These are phyloP conservation scores for Acer yangbiense DNA, from an alignment of 345 rosid species.

Conservation along the genomic window DNA sequence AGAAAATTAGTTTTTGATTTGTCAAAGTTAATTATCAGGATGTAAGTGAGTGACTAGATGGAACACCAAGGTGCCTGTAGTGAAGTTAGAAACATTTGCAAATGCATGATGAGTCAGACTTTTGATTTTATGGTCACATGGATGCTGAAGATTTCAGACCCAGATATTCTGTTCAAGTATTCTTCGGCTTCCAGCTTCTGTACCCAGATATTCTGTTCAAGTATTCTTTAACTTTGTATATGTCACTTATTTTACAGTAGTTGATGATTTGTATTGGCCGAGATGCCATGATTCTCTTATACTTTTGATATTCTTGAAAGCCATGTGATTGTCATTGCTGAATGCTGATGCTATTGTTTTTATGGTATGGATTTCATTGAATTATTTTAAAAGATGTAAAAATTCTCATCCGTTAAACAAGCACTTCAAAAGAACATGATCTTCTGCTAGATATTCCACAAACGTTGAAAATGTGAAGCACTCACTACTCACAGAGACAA, in stretches of 20 bases:
- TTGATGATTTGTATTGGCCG: not conserved
- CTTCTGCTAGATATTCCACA: too few species aligned
- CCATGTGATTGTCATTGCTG: not conserved
- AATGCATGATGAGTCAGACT: not conserved
- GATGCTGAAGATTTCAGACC: not conserved
- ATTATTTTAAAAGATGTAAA: not conserved
- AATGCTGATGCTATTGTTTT: not conserved
- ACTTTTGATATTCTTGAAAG: not conserved
- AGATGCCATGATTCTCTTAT: slow-evolving; percentile 1
- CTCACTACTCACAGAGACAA: too few species aligned
- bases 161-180: slow-evolving; percentile 2
- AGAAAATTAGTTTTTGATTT: slow-evolving; percentile 13
- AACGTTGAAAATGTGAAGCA: too few species aligned
- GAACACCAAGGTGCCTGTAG: not conserved
- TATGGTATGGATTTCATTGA: not conserved
- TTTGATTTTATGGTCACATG: not conserved
- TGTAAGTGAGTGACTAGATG: not conserved
- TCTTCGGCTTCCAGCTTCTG: not conserved
- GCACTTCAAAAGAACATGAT: not conserved
- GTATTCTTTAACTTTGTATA: not conserved
- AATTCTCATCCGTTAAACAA: not conserved
- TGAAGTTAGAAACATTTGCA: not conserved
- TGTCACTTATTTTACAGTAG: slow-evolving; percentile 1
- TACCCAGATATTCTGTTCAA: not conserved
- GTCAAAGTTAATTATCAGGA: not conserved